Evolutionary conservation across 768 basidiomycete genomes (phyloP).

Genomic region (Holtermanniella nyarrowii): DNA sequence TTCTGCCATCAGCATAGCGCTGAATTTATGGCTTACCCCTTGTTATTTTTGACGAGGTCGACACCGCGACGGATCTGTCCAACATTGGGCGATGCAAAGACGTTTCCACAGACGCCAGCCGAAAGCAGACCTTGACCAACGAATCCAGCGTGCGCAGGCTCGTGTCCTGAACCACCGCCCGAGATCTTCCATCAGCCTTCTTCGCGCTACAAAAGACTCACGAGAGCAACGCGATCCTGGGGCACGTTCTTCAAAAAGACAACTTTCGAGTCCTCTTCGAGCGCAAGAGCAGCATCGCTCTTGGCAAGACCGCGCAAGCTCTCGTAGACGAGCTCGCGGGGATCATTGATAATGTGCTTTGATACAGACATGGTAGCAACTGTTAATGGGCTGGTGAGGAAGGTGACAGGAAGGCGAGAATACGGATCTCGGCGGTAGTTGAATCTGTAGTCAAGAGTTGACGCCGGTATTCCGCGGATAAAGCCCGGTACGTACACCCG

Average conservation of each 20-base stretch:
- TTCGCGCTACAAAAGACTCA: background rate
- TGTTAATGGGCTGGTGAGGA: too few relatives aligned
- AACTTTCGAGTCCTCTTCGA: slow-evolving; percentile 4
- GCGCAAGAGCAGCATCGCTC: slow-evolving; percentile 44
- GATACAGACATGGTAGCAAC: background rate
- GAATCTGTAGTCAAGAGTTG: too few relatives aligned
- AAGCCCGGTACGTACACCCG: too few relatives aligned
- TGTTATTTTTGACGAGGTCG: slow-evolving; percentile 48
- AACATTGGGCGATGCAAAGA: slow-evolving; percentile 84
- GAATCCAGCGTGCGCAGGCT: slow-evolving; percentile 79
- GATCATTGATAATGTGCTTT: slow-evolving; percentile 67
- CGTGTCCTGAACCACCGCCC: slow-evolving; percentile 54
- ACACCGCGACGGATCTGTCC: slow-evolving; percentile 73
- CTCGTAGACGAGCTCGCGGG: slow-evolving; percentile 59
- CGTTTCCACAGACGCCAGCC: slow-evolving; percentile 73
- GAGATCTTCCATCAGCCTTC: slow-evolving; percentile 10
- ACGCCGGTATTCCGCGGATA: too few relatives aligned
- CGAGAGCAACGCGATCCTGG: slow-evolving; percentile 9
- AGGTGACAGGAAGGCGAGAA: too few relatives aligned
- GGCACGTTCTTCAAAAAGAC: slow-evolving; percentile 3
- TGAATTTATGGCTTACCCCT: slow-evolving; percentile 9
- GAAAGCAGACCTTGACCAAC: slow-evolving; percentile 78
- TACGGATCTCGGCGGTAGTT: too few relatives aligned
- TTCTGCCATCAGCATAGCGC: slow-evolving; percentile 1
- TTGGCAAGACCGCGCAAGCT: slow-evolving; percentile 55